Percentiles rank a stretch among this genome's conserved stretches.
Evolutionary conservation across 495 filamentous ascomycete species (phyloP).

Genomic region (Penicillium macrosclerotiorum): DNA sequence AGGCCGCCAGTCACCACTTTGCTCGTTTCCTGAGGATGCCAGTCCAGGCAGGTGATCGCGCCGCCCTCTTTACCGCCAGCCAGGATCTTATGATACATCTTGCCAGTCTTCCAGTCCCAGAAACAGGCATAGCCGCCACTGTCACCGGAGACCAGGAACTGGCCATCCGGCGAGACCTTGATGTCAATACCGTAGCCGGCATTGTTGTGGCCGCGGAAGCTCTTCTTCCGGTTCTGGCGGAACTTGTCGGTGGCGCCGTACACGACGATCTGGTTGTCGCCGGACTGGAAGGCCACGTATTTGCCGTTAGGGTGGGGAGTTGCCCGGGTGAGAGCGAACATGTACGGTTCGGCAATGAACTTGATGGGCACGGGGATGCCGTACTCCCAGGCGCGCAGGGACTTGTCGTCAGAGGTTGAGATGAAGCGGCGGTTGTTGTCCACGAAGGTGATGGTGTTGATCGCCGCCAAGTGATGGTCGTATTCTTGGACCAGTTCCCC

Average conservation of each 20-base stretch:
- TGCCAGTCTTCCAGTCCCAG: constrained; percentile 99
- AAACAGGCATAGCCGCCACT: constrained; percentile 86
- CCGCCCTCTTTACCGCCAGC: constrained; percentile 62
- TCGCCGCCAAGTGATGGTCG: constrained; percentile 93
- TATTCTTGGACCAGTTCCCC: constrained; percentile 93
- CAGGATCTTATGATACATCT: constrained; percentile 94
- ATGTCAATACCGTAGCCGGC: constrained; percentile 92
- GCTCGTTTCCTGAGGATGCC: constrained; percentile 93
- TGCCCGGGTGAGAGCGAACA: constrained; percentile 86
- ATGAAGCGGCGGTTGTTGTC: constrained; percentile 95
- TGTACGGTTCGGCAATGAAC: constrained; percentile 91
- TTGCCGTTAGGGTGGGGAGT: constrained; percentile 83
- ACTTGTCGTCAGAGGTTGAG: constrained; percentile 96
- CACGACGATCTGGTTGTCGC: constrained; percentile 95
- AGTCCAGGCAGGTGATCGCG: constrained; percentile 77
- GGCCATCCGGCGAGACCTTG: constrained; percentile 83
- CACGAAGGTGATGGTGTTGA: constrained; percentile 97
- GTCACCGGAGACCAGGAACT: constrained; percentile 82
- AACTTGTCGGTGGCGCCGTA: constrained; percentile 93
- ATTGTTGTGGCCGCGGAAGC: constrained; percentile 91
- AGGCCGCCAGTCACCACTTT: constrained; percentile 89
- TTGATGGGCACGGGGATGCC: constrained; percentile 91
- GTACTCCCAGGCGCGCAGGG: constrained; percentile 94
- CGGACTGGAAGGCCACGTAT: constrained; percentile 86
- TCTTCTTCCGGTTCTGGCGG: constrained; percentile 95